Percentiles rank a stretch among this genome's conserved stretches.
Conservation (phyloP, 129 eudicot species). For the Flaveria trinervia region DNA sequence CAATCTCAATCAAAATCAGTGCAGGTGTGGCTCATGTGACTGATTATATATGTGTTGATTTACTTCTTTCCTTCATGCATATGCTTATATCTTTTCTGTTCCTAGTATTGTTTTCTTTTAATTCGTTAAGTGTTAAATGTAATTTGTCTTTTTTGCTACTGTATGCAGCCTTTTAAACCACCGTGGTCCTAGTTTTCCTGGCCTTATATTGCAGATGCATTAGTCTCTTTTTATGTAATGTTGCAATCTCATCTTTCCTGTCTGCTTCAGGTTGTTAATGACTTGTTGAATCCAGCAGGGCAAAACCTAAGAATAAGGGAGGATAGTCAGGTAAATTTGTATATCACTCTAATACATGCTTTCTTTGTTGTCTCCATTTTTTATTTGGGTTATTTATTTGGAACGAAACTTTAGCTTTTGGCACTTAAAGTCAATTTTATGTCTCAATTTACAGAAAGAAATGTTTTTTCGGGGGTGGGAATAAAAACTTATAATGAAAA, state of each 20-base stretch:
- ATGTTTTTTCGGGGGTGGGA: neutral
- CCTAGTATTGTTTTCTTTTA: neutral
- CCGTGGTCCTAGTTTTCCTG: slow-evolving; percentile 16
- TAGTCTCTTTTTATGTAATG: slow-evolving; percentile 10
- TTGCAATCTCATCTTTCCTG: slow-evolving; percentile 4
- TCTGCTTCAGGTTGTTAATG: slow-evolving; percentile 87
- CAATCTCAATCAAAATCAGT: slow-evolving; percentile 6
- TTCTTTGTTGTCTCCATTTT: neutral
- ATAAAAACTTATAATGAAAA: neutral
- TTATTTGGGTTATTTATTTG: neutral
- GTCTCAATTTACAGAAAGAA: neutral
- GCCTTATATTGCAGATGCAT: slow-evolving; percentile 18
- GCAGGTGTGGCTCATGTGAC: slow-evolving; percentile 9
- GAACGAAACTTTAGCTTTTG: neutral
- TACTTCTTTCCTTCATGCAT: neutral
- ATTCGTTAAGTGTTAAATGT: neutral
- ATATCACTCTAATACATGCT: slow-evolving; percentile 13
- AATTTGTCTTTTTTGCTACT: neutral
- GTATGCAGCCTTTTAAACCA: slow-evolving; percentile 1
- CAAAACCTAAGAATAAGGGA: slow-evolving; percentile 91
- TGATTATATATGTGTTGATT: slow-evolving; percentile 2
- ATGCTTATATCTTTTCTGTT: neutral
- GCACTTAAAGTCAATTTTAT: neutral
- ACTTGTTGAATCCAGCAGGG: slow-evolving; percentile 95
- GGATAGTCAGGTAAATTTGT: slow-evolving; percentile 75